Base-by-base conservation (phyloP, 2,329 filamentous ascomycete species). In the Tricladium varicosporioides region DNA sequence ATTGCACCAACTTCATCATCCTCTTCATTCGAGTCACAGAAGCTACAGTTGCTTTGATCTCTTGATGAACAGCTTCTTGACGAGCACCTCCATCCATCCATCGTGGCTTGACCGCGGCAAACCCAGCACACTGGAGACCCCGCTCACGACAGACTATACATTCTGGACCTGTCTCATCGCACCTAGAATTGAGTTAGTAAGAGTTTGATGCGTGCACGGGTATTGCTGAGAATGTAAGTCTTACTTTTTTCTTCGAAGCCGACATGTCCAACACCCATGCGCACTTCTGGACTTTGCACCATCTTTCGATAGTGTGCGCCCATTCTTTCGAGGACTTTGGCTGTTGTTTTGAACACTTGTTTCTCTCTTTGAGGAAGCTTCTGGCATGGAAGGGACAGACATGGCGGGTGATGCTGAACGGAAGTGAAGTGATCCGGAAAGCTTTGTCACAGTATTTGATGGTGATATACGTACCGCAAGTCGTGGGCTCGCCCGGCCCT, bases 41-140 rank as follows among this genome's bases (percentile, higher is more conserved):
- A 2, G 53, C 53, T 19, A 56, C 53, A 15, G 53, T 56, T 10
- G 53, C 42, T 51, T 56, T 56, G 18, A 56, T 51, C 13, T 56
- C 53, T 42, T 49, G 53, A 42, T 56, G 53, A 42, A 51, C 40
- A 40, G 48, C 53, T 15, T 56, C 53, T 56, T 56, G 53, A 40
- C 50, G 53, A 15, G 43, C 53, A n/a, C 53, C 53, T 9, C 53
- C 53, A 48, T 56, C 53, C 53, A 56, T 56, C 53, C 53, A 56
- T 56, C 27, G 33, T 22, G 53, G 53, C 27, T 56, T 56, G 22
- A 56, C 36, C 11, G 48, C 53, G 31, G 47, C 53, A 16, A 56
- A 56, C 2, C 53, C 53, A 14, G 53, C 42, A 32, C 53, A 56
- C 18, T 56, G 48, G 22, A 56, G 15, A n/a, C 53, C 53, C 50